Base-by-base conservation (phyloP, 805 yeast genomes). In the Candida sakaeoensis region DNA sequence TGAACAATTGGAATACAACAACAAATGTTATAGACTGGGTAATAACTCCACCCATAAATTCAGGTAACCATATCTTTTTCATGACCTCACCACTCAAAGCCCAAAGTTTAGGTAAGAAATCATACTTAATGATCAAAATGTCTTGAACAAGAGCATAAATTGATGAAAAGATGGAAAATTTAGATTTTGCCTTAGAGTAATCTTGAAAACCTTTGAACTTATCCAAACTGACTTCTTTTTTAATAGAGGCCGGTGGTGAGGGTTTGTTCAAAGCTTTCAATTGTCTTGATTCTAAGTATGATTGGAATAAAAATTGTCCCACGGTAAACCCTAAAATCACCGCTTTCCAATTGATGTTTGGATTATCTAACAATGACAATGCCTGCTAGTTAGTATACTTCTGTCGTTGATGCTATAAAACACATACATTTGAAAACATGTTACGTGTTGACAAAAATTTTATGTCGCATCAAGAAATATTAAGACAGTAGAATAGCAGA, bases 181-280 rank as follows among this genome's bases (percentile, higher is more conserved):
- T 68, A 39, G 88, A 75, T 60, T 90, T 90, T 12, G 96, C 85
- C 21, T 82, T 65, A 2, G 91, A 79, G 58, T 91, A 93, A 21
- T 72, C 75, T 53, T 85, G 88, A 1, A 95, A 77, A 57, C 87
- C 84, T 41, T 70, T 69, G 50, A 85, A 85, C 5, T 91, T 85
- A 39, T 83, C 85, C 29, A 76, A 71, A 38, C 83, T 80, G 39
- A 90, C 78, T 44, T 82, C 82, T 27, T 74, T 77, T 46, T 77
- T 74, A 44, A 89, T 66, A n/a, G 81, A 74, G 9, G 64, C 65
- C n/a, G 96, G 96, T 16, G 87, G 78, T 27, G 72, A 41, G 5
- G 51, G 69, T 43, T 71, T 64, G 37, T 73, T 63, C 48, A 85
- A 70, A 7, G 81, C 82, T 49, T 70, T 72, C 57, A 83, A 85